Evolutionary conservation across 2,329 filamentous ascomycete species (phyloP).

Genomic region (Calonectria crousiana): DNA sequence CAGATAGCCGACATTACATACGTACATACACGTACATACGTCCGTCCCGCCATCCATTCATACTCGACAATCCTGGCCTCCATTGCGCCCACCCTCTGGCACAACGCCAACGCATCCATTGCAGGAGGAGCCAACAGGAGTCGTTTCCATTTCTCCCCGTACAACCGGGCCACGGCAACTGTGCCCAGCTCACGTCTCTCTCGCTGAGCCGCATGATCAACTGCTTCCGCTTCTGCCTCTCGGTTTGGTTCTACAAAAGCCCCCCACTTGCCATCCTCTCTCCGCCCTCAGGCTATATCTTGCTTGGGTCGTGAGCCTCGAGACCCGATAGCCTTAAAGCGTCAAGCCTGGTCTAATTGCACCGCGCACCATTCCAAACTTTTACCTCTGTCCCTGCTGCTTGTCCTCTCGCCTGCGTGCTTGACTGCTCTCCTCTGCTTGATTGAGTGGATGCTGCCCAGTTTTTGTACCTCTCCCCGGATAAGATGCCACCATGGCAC

Average conservation of each 20-base stretch:
- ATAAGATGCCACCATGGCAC: slow-evolving; percentile 46
- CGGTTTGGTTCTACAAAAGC: slow-evolving; percentile 41
- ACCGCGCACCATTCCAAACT: neutral
- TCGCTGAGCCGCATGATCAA: slow-evolving; percentile 43
- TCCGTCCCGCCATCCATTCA: slow-evolving; percentile 10
- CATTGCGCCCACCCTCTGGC: slow-evolving; percentile 28
- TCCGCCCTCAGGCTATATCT: slow-evolving; percentile 26
- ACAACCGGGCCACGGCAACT: slow-evolving; percentile 35
- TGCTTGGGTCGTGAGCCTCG: slow-evolving; percentile 26
- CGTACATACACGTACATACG: slow-evolving; percentile 14
- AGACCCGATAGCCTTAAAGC: slow-evolving; percentile 26
- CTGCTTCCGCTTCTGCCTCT: slow-evolving; percentile 24
- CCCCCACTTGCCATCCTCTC: slow-evolving; percentile 40
- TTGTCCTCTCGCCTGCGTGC: slow-evolving; percentile 4
- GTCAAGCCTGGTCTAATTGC: slow-evolving; percentile 23
- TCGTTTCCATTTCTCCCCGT: slow-evolving; percentile 35
- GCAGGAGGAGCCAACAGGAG: slow-evolving; percentile 34
- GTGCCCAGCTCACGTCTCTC: slow-evolving; percentile 29
- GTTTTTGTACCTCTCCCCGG: slow-evolving; percentile 28
- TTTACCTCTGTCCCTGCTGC: slow-evolving; percentile 5
- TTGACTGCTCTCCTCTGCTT: neutral
- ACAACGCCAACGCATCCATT: slow-evolving; percentile 37
- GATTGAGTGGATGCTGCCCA: slow-evolving; percentile 16
- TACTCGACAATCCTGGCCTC: slow-evolving; percentile 24
- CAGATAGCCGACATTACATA: slow-evolving; percentile 22